These are phyloP conservation scores for Rhinocladiella similis DNA, from an alignment of 2,329 filamentous ascomycete species.

Conservation along the genomic window DNA sequence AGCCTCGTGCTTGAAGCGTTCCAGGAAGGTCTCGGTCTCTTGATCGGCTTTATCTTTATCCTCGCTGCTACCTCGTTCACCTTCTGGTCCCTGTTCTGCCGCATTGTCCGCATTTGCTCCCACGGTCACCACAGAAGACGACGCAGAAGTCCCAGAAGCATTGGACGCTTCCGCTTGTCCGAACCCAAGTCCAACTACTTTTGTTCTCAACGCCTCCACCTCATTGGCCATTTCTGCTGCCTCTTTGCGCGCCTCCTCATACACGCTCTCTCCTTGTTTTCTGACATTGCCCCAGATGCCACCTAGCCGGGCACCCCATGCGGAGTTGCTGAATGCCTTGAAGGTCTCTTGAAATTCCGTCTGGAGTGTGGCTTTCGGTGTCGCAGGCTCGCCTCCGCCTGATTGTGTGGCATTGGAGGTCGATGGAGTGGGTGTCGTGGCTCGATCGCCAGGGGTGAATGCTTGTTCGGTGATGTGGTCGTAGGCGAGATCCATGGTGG, in stretches of 20 bases:
- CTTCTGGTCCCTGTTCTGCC: conserved; percentile 34
- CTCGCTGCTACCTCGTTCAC: conserved; percentile 26
- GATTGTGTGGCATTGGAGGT: conserved; percentile 45
- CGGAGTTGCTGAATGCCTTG: conserved; percentile 84
- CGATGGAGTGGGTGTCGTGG: conserved; percentile 31
- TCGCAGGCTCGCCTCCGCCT: conserved; percentile 24
- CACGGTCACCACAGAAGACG: too few relatives aligned
- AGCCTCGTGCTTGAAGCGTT: conserved; percentile 73
- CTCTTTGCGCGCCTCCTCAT: conserved; percentile 79
- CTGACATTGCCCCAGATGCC: conserved; percentile 89
- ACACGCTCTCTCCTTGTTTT: conserved; percentile 90
- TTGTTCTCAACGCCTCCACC: conserved; percentile 67
- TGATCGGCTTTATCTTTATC: conserved; percentile 35
- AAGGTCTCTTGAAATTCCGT: conserved; percentile 93
- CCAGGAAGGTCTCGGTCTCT: conserved; percentile 67
- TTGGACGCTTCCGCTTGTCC: conserved; percentile 19
- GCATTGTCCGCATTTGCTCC: conserved; percentile 26
- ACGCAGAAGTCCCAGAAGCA: too few relatives aligned
- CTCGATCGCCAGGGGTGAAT: conserved; percentile 56
- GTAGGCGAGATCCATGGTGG: conserved; percentile 88
- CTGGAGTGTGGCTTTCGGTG: conserved; percentile 61
- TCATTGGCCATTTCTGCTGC: conserved; percentile 82
- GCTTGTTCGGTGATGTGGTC: conserved; percentile 91
- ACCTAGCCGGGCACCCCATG: conserved; percentile 86
- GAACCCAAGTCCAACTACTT: conserved; percentile 34